phyloP scores from a whole-genome alignment of 208 protist genomes.

The Leishmania lainsoni region DNA sequence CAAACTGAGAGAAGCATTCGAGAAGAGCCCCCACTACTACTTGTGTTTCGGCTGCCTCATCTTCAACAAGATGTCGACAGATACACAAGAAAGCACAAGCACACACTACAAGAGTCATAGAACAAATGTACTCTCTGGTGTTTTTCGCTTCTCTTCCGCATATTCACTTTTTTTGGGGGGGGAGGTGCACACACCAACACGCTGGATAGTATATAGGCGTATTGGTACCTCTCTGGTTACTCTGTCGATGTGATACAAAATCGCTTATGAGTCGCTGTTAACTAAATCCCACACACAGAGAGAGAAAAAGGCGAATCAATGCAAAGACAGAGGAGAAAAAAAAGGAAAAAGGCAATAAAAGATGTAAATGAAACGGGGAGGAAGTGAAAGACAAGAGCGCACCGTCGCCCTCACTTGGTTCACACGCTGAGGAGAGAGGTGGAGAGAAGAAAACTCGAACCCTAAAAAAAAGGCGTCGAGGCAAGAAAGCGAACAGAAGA shows the following conservation, averaged over 20 bases:
- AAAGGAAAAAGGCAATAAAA: not conserved
- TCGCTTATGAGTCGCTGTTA: not conserved
- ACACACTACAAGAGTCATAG: not conserved
- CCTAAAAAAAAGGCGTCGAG: not conserved
- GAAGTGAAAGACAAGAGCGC: not conserved
- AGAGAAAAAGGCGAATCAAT: not conserved
- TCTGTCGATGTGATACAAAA: not conserved
- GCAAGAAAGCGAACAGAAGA: not conserved
- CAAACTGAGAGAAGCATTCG: not conserved
- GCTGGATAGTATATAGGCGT: not conserved
- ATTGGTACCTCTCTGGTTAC: not conserved
- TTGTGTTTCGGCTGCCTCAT: not conserved
- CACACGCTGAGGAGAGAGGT: not conserved
- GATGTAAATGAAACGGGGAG: slow-evolving; percentile 1
- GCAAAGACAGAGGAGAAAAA: not conserved
- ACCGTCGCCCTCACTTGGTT: not conserved
- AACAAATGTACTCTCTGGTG: not conserved
- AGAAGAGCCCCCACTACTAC: not conserved
- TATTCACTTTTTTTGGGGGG: not conserved
- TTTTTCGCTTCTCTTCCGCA: not conserved
- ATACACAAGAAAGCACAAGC: not conserved
- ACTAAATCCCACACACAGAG: not conserved
- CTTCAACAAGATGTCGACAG: not conserved
- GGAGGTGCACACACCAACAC: not conserved
- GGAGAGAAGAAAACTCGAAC: not conserved